A percentile compares a stretch with the other conserved stretches of the same genome.
Evolutionary conservation across 1,139 yeast species (phyloP).

Genomic region (Ogataea hybrid): DNA sequence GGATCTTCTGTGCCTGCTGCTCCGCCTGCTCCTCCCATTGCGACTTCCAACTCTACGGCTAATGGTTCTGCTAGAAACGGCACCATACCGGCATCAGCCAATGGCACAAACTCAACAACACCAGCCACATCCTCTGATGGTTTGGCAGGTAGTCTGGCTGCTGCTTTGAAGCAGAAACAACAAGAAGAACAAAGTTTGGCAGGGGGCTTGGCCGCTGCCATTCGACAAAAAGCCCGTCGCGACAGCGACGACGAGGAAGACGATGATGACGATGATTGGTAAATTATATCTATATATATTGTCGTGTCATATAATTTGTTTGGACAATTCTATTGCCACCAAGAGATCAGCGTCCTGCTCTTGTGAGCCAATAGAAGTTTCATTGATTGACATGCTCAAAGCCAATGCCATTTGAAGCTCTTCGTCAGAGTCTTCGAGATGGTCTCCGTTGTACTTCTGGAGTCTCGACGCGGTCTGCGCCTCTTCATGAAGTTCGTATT

Average conservation of each 20-base stretch:
- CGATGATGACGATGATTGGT: conserved; percentile 58
- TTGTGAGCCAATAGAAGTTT: conserved; percentile 10
- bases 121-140: conserved; percentile 24
- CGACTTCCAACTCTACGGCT: neutral
- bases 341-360: conserved; percentile 36
- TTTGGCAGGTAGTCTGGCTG: conserved; percentile 69
- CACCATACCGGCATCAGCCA: conserved; percentile 12
- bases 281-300: conserved; percentile 1
- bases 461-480: conserved; percentile 34
- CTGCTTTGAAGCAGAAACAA: conserved; percentile 67
- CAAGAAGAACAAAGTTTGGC: conserved; percentile 67
- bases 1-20: conserved; percentile 1
- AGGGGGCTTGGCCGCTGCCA: conserved; percentile 86
- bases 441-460: conserved; percentile 46
- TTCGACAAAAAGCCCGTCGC: conserved; percentile 79
- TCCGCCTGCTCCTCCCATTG: conserved; percentile 16
- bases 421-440: conserved; percentile 40
- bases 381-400: conserved; percentile 41
- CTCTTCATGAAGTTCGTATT: conserved; percentile 37
- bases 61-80: conserved; percentile 12
- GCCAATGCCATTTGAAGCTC: conserved; percentile 54
- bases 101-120: conserved; percentile 11
- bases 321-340: conserved; percentile 19
- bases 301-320: neutral
- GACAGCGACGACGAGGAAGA: conserved; percentile 73